Percentiles rank a stretch among this genome's conserved stretches.
Conservation (phyloP, 1,284 basidiomycete species). For the Fomitopsis betulina region DNA sequence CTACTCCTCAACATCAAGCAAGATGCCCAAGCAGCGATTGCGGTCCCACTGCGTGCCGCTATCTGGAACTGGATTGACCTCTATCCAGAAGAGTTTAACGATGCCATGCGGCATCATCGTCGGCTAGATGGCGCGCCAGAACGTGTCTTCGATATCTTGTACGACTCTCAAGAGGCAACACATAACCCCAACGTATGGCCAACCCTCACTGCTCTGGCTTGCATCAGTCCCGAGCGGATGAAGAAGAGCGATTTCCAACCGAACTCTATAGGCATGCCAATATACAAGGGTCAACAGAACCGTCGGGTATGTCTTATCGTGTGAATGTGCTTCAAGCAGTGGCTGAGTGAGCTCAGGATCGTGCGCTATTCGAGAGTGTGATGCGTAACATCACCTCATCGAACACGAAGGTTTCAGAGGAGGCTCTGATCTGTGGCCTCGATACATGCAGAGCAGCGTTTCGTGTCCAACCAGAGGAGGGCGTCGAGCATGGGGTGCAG, state of each 20-base stretch:
- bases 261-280: constrained; percentile 24
- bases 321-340: neutral
- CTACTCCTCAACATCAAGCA: constrained; percentile 82
- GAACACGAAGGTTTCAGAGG: constrained; percentile 53
- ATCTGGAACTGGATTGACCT: constrained; percentile 93
- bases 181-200: constrained; percentile 70
- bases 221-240: constrained; percentile 76
- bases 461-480: constrained; percentile 53
- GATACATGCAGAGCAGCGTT: constrained; percentile 83
- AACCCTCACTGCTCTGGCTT: constrained; percentile 71
- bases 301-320: constrained; percentile 23
- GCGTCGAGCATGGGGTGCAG: constrained; percentile 63
- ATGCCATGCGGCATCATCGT: constrained; percentile 59
- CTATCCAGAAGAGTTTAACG: constrained; percentile 79
- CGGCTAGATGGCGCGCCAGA: constrained; percentile 78
- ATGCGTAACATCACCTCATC: constrained; percentile 44
- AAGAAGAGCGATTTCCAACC: constrained; percentile 47
- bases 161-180: constrained; percentile 50
- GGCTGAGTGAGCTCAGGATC: constrained; percentile 21
- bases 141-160: constrained; percentile 77
- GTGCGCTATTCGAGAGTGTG: constrained; percentile 52
- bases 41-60: constrained; percentile 72
- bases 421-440: constrained; percentile 70
- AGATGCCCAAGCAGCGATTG: constrained; percentile 71
- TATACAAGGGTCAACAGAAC: constrained; percentile 14